Evolutionary conservation across 208 protist species (phyloP).

Genomic region (Crithidia fasciculata): DNA sequence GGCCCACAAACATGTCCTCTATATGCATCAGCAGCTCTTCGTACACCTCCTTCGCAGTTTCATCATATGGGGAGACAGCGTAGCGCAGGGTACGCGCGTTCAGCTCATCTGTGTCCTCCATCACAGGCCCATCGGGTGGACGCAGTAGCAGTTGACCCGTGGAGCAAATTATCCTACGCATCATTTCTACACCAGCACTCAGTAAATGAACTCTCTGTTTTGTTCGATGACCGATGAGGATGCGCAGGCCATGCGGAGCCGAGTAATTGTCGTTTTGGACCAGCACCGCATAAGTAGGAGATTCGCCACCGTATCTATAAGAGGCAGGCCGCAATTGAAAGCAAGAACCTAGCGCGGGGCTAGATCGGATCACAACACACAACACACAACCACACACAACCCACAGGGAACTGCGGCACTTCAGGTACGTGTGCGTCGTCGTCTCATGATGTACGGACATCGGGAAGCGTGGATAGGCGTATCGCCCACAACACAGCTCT

Average conservation of each 20-base stretch:
- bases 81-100: not conserved
- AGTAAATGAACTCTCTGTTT: constrained; percentile 9
- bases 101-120: not conserved
- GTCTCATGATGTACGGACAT: constrained; percentile 32
- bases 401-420: constrained; percentile 44
- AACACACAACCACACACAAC: too few relatives aligned
- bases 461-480: constrained; percentile 25
- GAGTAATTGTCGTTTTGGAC: not conserved
- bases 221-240: not conserved
- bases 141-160: not conserved
- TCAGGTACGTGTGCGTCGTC: constrained; percentile 49
- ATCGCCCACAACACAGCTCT: constrained; percentile 36
- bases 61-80: not conserved
- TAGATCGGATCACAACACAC: too few relatives aligned
- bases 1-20: constrained; percentile 14
- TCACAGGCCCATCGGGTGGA: not conserved
- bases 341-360: too few relatives aligned
- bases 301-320: too few relatives aligned
- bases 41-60: not conserved
- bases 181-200: not conserved
- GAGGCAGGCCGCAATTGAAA: too few relatives aligned
- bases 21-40: not conserved
- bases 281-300: constrained; percentile 20
- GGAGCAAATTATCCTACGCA: not conserved
- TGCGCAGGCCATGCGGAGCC: not conserved